A percentile compares a stretch with the other conserved stretches of the same genome.
Evolutionary conservation across 192 early-diverging fungal species (phyloP).

Genomic region (Coemansia sp.): DNA sequence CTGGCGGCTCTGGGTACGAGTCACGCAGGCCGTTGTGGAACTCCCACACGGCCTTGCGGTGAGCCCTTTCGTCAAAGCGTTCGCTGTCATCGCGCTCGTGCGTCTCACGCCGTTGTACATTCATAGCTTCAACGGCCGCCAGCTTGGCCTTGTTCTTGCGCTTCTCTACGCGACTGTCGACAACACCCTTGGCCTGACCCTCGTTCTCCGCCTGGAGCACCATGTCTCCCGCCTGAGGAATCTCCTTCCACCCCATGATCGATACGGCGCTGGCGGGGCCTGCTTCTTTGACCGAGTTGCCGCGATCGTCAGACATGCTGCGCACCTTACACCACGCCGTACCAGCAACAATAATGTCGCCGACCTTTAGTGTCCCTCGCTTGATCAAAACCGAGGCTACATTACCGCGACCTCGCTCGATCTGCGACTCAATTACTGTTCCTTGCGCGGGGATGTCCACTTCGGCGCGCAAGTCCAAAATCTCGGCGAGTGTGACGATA

Average conservation of each 20-base stretch:
- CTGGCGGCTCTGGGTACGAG: conserved; percentile 56
- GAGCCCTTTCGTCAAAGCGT: conserved; percentile 56
- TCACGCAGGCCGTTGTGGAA: conserved; percentile 66
- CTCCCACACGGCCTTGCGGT: conserved; percentile 65
- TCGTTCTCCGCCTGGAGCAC: conserved; percentile 71
- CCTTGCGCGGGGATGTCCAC: conserved; percentile 77
- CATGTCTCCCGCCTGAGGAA: conserved; percentile 89
- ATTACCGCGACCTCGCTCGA: conserved; percentile 84
- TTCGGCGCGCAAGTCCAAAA: conserved; percentile 87
- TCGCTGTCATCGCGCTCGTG: conserved; percentile 59
- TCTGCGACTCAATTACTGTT: conserved; percentile 83
- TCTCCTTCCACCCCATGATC: conserved; percentile 90
- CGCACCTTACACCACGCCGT: conserved; percentile 85
- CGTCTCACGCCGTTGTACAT: conserved; percentile 65
- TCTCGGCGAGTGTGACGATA: conserved; percentile 82
- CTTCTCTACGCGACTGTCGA: conserved; percentile 66
- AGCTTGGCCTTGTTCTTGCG: conserved; percentile 64
- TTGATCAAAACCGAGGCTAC: conserved; percentile 87
- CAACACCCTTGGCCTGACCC: conserved; percentile 71
- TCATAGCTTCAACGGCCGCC: conserved; percentile 72
- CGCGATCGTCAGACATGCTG: conserved; percentile 78
- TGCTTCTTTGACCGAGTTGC: conserved; percentile 70
- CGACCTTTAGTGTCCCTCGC: conserved; percentile 82
- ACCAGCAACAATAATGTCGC: conserved; percentile 83
- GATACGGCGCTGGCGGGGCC: conserved; percentile 84